These are phyloP conservation scores for Zizania latifolia DNA, from an alignment of 176 grass and related monocot species.

Conservation along the genomic window DNA sequence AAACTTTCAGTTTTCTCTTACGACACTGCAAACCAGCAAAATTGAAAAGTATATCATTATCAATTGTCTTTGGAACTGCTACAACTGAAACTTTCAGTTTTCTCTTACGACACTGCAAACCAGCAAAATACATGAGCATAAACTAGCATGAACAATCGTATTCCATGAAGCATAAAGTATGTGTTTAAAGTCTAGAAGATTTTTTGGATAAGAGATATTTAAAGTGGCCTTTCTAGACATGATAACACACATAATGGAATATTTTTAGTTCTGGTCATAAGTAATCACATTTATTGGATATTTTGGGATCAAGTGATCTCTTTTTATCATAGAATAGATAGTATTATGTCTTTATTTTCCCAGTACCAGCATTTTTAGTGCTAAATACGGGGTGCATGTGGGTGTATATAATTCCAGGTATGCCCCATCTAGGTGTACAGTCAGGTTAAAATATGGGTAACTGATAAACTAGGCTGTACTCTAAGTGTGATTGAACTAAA, in stretches of 20 bases:
- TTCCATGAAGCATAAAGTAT: background rate
- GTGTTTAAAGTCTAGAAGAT: background rate
- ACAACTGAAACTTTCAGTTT: conserved; percentile 90
- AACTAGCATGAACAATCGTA: conserved; percentile 10
- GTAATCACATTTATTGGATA: background rate
- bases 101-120: conserved; percentile 82
- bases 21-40: conserved; percentile 59
- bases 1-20: conserved; percentile 92
- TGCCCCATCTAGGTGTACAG: background rate
- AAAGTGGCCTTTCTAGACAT: background rate
- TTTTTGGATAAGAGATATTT: background rate
- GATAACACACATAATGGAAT: background rate
- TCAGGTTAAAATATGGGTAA: background rate
- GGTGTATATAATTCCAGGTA: background rate
- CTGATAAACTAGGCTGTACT: background rate
- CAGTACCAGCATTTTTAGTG: background rate
- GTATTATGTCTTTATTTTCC: background rate
- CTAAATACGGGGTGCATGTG: background rate
- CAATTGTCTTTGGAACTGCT: conserved; percentile 94
- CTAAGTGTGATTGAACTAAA: background rate
- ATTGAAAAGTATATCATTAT: too few relatives aligned
- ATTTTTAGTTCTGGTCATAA: background rate
- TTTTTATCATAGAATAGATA: background rate
- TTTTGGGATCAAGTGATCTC: background rate
- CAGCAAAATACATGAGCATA: conserved; percentile 7